Conservation (phyloP, 208 protist genomes). For the Leptomonas seymouri region DNA sequence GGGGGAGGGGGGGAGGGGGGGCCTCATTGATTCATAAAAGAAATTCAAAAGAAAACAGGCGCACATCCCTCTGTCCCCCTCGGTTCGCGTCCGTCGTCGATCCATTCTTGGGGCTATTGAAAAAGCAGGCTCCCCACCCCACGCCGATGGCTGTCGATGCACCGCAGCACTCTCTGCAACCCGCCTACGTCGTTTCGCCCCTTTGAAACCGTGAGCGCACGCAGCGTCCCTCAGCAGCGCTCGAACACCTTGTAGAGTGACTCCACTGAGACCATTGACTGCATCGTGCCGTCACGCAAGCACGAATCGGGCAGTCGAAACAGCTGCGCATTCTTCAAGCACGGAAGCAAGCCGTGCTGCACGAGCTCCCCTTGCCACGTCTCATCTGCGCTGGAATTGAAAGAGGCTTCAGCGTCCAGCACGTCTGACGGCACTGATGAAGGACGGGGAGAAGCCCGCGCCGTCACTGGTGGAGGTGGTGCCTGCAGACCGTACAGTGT, state of each 20-base stretch:
- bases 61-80: no score
- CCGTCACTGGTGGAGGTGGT: background rate
- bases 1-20: no score
- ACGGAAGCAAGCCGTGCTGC: slow-evolving; percentile 64
- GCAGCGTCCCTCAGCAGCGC: slow-evolving; percentile 52
- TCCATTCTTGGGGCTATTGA: no score
- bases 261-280: slow-evolving; percentile 81
- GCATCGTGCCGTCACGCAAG: slow-evolving; percentile 64
- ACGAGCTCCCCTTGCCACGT: slow-evolving; percentile 14
- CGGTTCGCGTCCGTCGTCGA: no score
- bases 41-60: no score
- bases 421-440: background rate
- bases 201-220: no score
- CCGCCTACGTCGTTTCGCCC: no score
- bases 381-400: background rate
- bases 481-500: slow-evolving; percentile 61
- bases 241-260: slow-evolving; percentile 92
- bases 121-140: no score
- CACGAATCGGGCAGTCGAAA: slow-evolving; percentile 60
- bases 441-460: background rate
- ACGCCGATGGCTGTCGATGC: no score
- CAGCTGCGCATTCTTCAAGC: slow-evolving; percentile 61
- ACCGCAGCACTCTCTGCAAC: no score
- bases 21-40: no score
- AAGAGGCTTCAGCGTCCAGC: background rate